Evolutionary conservation across 148 eudicot genomes (phyloP).

Genomic region (Mesembryanthemum crystallinum): DNA sequence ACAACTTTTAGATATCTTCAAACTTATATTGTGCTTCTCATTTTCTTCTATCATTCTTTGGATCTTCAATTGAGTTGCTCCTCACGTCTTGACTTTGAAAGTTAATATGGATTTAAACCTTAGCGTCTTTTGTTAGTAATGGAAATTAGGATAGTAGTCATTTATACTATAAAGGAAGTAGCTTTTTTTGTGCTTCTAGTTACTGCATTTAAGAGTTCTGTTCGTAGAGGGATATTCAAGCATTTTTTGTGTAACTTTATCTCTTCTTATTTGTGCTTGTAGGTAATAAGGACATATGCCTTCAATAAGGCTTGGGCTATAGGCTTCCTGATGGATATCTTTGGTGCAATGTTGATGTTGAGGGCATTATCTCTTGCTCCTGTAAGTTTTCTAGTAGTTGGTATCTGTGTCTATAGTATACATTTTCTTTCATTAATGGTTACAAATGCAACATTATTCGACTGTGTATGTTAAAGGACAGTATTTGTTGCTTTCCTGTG

Average conservation of each 20-base stretch:
- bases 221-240: background rate
- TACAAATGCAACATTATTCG: background rate
- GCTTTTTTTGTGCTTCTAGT: slow-evolving; percentile 12
- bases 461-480: background rate
- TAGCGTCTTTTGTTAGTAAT: background rate
- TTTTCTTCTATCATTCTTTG: background rate
- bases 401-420: background rate
- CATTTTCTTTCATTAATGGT: background rate
- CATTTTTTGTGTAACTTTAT: background rate
- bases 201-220: background rate
- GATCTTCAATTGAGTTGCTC: background rate
- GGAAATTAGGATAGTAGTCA: background rate
- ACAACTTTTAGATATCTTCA: background rate
- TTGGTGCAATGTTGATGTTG: slow-evolving; percentile 90
- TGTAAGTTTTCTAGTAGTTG: slow-evolving; percentile 44
- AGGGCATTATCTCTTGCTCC: slow-evolving; percentile 97
- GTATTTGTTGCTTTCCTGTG: background rate
- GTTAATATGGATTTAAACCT: background rate
- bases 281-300: slow-evolving; percentile 93
- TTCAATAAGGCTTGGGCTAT: slow-evolving; percentile 75
- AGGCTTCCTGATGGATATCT: slow-evolving; percentile 90
- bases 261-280: slow-evolving; percentile 18
- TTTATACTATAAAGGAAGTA: background rate
- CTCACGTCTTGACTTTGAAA: background rate
- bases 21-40: background rate